Conservation (phyloP, 177 flowering plant genomes). For the Telopea speciosissima region DNA sequence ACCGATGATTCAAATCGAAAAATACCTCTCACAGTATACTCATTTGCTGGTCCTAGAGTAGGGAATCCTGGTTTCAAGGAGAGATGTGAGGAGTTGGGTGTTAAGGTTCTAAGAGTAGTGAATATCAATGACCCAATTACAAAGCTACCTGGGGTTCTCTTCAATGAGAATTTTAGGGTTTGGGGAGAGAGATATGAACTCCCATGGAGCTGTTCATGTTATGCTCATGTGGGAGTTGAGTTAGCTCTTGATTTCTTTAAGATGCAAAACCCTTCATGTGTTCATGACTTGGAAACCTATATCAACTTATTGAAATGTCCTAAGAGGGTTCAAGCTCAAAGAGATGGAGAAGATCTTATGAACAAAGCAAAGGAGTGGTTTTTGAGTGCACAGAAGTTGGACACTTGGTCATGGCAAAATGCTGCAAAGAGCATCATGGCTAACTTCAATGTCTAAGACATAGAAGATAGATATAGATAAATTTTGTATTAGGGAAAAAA, state of each 20-base stretch:
- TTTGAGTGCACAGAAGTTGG: conserved; percentile 12
- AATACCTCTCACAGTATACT: not conserved
- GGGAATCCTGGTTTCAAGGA: not conserved
- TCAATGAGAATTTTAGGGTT: not conserved
- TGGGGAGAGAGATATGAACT: not conserved
- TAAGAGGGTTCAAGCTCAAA: conserved; percentile 11
- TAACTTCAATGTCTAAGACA: conserved; percentile 18
- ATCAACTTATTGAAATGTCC: conserved; percentile 42
- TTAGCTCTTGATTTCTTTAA: conserved; percentile 61
- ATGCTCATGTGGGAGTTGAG: conserved; percentile 75
- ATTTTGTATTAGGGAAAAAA: not conserved
- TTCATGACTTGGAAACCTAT: conserved; percentile 66
- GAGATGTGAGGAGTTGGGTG: not conserved
- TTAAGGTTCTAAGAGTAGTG: not conserved
- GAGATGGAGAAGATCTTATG: conserved; percentile 19
- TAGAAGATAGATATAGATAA: not conserved
- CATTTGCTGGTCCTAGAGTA: not conserved
- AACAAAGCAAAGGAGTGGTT: conserved; percentile 24
- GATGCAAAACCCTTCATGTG: conserved; percentile 60
- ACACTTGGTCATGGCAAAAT: conserved; percentile 16
- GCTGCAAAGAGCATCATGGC: conserved; percentile 22
- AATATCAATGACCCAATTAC: not conserved
- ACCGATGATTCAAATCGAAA: not conserved
- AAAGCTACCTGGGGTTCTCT: not conserved
- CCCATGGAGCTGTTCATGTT: conserved; percentile 23